phyloP scores from a whole-genome alignment of 2,329 filamentous ascomycete genomes.

The Xylaria sp. region DNA sequence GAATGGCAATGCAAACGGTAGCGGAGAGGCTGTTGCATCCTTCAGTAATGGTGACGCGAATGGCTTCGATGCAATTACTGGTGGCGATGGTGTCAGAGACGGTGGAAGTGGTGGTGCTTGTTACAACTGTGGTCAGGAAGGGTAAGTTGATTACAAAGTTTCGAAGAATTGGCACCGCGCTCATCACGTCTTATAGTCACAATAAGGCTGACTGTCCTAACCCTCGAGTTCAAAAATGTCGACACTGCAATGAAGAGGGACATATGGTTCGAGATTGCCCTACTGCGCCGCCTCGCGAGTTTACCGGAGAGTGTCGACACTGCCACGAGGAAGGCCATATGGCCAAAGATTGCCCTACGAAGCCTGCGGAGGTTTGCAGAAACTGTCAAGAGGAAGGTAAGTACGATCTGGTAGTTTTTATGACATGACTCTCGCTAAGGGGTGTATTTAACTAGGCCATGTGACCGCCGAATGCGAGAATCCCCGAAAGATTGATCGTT shows the following conservation, averaged over 20 bases:
- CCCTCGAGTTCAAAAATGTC: conserved; percentile 52
- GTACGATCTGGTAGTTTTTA: conserved; percentile 20
- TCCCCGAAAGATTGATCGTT: conserved; percentile 63
- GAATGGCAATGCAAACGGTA: neutral
- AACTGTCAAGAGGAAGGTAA: conserved; percentile 67
- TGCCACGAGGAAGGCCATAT: conserved; percentile 61
- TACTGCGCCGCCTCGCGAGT: conserved; percentile 39
- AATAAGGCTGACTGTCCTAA: conserved; percentile 68
- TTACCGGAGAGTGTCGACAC: conserved; percentile 55
- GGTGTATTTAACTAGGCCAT: conserved; percentile 55
- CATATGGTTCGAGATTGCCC: conserved; percentile 47
- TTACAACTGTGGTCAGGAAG: conserved; percentile 64
- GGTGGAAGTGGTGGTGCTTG: conserved; percentile 30
- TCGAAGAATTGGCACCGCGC: conserved; percentile 22
- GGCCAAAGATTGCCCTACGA: conserved; percentile 66
- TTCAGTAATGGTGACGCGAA: conserved; percentile 10
- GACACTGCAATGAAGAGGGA: conserved; percentile 56
- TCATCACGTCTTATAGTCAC: conserved; percentile 51
- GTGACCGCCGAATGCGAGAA: conserved; percentile 60
- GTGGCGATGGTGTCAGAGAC: conserved; percentile 26
- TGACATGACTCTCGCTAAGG: neutral
- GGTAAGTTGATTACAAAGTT: conserved; percentile 42
- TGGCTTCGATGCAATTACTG: conserved; percentile 17
- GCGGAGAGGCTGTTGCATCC: neutral
- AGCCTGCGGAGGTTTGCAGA: conserved; percentile 60